Base-by-base conservation (phyloP, 306 rosid genomes). In the Citrullus mucosospermus region DNA sequence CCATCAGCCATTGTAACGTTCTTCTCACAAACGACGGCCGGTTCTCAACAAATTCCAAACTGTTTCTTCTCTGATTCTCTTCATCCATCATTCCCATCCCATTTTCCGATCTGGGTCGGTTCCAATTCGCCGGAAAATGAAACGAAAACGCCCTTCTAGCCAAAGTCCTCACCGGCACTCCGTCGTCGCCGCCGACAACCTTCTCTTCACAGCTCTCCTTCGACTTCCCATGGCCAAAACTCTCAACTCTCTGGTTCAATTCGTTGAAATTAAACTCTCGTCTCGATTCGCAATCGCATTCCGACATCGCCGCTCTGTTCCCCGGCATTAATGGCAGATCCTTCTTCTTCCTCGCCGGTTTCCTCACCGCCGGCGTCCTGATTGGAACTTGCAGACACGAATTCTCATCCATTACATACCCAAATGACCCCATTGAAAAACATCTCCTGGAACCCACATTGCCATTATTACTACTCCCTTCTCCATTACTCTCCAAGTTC, bases 341-440 rank as follows among this genome's bases (percentile, higher is more conserved):
- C 57, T 71, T 60, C 81, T 88, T 91, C 82, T 86, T 89, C 68
- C 83, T 86, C 2, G 87, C 57, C 18, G 83, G 87, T 73, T 80
- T 89, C 76, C 85, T 89, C 28, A 85, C 62, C 39, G 86, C 60
- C 7, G 88, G 87, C 0, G 90, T 73, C 76, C 92, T 86, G 30
- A 96, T 89, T 15, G 99, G 97, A 18, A 96, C 98, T 73, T 84
- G 90, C 48, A 96, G 79, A 10, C 86, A 83, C 10, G 87, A 85
- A 68, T 75, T 93, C 78, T 91, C 99, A 20, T 91, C 98, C 98
- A 96, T 86, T 60, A 93, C 88, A 83, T 96, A 93, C 60, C 90
- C 90, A 87, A 96, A 92, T 0, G 96, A 93, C 9, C 98, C 99
- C 99, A 93, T 96, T 0, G 99, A 96, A 70, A 92, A 96, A 51